Evolutionary conservation across 2,329 filamentous ascomycete genomes (phyloP), one percentile per base, ranked within the genome.

Genomic region (Aspergillus clavatus): DNA sequence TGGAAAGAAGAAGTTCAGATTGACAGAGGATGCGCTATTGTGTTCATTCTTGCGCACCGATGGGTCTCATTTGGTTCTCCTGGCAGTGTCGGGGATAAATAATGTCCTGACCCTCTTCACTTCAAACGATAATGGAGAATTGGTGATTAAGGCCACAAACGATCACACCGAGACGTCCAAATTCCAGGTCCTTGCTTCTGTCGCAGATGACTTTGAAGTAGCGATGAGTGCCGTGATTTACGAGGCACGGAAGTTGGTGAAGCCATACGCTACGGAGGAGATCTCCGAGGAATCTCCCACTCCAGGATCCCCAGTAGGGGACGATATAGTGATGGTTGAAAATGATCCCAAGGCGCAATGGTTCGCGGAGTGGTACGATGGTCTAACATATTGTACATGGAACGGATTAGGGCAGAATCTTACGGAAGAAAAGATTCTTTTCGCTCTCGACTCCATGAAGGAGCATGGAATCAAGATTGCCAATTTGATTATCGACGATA

Each of bases 321-420:
- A 67, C 58, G 75, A 79, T 48, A 49, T 59, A 5, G 62, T 68
- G 2, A 22, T 67, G 67, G 67, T 53, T 57, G 72, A 44, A 65
- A 79, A 54, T 58, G 69, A 46, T 29, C 56, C 57, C 5, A 50
- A 68, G 71, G 56, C 59, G 10, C 67, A 73, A 61, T 95, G 89
- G 89, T 71, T 87, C 39, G 82, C 93, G 52, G 82, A 87, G 47
- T 96, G 90, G 89, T 90, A 90, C 61, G 93, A 97, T 64, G 89
- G 89, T 0, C 72, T 98, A 28, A 87, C 89, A 0, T 98, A 93
- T 62, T 98, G 93, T 64, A 98, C 93, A 0, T 98, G 93, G 93
- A 98, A 97, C 61, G 86, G 83, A 0, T 74, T 98, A 0, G 93
- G 93, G 0, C 88, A 94, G 57, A 73, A 83, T 36, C 74, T 98